Evolutionary conservation across 345 rosid species (phyloP).

Genomic region (Noccaea bulbosa): DNA sequence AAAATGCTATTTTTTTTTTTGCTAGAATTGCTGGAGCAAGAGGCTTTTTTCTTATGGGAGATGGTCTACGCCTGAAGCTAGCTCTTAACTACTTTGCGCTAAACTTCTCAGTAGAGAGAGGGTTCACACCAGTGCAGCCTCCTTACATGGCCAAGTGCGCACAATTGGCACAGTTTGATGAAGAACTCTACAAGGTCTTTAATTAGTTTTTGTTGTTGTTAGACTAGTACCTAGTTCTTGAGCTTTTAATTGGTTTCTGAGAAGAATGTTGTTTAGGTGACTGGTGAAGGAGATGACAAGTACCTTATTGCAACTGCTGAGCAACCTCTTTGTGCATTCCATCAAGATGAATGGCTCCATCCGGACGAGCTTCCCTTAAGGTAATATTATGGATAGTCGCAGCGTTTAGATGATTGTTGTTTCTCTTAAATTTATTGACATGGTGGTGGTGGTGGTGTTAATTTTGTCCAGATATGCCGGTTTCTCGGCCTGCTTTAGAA

Average conservation of each 20-base stretch:
- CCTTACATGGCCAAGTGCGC: constrained; percentile 95
- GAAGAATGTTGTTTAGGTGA: constrained; percentile 54
- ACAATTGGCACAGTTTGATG: constrained; percentile 88
- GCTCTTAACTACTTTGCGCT: constrained; percentile 82
- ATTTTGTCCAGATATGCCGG: constrained; percentile 80
- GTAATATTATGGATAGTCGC: constrained; percentile 31
- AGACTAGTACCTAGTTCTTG: not conserved
- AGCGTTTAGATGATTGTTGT: not conserved
- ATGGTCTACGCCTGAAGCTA: constrained; percentile 80
- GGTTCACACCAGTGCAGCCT: constrained; percentile 70
- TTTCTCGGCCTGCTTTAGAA: constrained; percentile 86
- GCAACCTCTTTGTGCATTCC: constrained; percentile 89
- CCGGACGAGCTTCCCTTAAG: constrained; percentile 80
- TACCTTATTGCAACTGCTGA: constrained; percentile 97
- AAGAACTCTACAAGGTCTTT: constrained; percentile 86
- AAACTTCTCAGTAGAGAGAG: constrained; percentile 68
- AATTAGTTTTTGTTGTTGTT: not conserved
- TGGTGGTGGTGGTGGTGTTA: not conserved
- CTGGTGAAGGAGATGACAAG: constrained; percentile 93
- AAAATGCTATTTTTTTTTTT: constrained; percentile 3
- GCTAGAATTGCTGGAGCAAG: constrained; percentile 89
- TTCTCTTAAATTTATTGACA: not conserved
- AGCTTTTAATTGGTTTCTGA: not conserved
- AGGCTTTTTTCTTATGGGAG: constrained; percentile 83
- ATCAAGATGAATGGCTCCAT: constrained; percentile 88